Percentiles rank a stretch among this genome's conserved stretches.
Conservation (phyloP, 257 asterid genomes). For the Penstemon davidsonii region DNA sequence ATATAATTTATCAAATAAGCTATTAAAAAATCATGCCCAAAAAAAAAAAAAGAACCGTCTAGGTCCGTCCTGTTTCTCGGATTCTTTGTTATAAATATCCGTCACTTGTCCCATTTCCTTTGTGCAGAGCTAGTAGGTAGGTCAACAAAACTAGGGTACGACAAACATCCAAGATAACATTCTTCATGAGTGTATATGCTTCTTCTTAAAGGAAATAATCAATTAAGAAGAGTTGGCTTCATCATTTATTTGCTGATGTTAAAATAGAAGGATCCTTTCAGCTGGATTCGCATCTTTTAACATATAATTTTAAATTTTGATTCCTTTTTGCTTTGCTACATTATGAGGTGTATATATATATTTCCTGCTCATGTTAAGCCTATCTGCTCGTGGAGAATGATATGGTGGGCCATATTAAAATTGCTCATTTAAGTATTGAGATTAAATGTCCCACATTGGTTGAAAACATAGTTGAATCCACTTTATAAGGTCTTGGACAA, state of each 20-base stretch:
- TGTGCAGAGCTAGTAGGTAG: too few species aligned
- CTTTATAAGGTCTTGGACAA: too few species aligned
- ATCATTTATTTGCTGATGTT: slow-evolving; percentile 19
- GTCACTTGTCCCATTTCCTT: too few species aligned
- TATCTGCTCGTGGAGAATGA: background rate
- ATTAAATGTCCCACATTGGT: slow-evolving; percentile 23
- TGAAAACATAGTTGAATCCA: too few species aligned
- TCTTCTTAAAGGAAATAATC: slow-evolving; percentile 26
- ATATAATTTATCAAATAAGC: too few species aligned
- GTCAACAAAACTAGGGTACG: background rate
- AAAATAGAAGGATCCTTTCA: slow-evolving; percentile 29
- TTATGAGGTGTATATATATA: slow-evolving; percentile 16
- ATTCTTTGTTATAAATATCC: too few species aligned
- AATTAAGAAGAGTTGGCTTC: slow-evolving; percentile 11
- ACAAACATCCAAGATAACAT: slow-evolving; percentile 4
- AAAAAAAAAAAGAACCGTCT: too few species aligned
- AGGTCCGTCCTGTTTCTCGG: too few species aligned
- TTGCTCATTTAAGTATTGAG: slow-evolving; percentile 2
- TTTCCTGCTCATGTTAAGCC: slow-evolving; percentile 9
- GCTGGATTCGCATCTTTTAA: slow-evolving; percentile 27
- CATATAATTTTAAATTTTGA: slow-evolving; percentile 8
- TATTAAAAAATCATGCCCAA: too few species aligned
- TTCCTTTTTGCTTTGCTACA: background rate
- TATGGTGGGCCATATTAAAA: slow-evolving; percentile 30
- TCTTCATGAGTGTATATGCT: slow-evolving; percentile 2